phyloP scores from a whole-genome alignment of 2,329 filamentous ascomycete genomes.

The Nothophaeocryptopus gaeumannii region DNA sequence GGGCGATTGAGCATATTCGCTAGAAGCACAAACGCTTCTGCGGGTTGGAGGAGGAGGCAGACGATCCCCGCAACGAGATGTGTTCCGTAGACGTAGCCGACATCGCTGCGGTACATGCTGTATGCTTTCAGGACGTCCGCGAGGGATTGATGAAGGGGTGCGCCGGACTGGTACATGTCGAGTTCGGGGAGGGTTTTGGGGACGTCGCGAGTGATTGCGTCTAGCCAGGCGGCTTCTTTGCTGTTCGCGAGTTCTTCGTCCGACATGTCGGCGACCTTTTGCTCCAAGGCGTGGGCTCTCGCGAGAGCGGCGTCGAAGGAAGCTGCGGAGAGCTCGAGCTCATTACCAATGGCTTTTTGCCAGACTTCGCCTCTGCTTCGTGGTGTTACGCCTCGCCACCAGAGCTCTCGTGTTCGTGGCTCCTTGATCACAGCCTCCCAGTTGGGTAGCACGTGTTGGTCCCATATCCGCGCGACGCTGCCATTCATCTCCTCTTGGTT shows the following conservation, averaged over 20 bases:
- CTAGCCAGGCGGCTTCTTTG: constrained; percentile 60
- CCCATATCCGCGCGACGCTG: constrained; percentile 62
- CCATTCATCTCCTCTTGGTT: constrained; percentile 52
- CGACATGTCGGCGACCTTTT: constrained; percentile 49
- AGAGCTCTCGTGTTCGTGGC: constrained; percentile 69
- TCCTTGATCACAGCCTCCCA: constrained; percentile 71
- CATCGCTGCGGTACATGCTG: constrained; percentile 76
- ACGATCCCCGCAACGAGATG: constrained; percentile 72
- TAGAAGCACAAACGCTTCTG: constrained; percentile 66
- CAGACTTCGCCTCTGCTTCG: constrained; percentile 68
- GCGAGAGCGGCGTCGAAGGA: constrained; percentile 70
- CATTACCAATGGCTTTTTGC: constrained; percentile 70
- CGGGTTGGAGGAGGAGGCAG: constrained; percentile 65
- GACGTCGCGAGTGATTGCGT: constrained; percentile 63
- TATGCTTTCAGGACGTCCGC: constrained; percentile 75
- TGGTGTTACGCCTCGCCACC: constrained; percentile 77
- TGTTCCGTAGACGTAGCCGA: constrained; percentile 72
- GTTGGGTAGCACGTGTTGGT: constrained; percentile 70
- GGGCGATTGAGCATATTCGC: constrained; percentile 76
- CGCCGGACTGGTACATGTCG: constrained; percentile 63
- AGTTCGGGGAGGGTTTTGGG: constrained; percentile 68
- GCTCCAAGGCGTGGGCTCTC: constrained; percentile 63
- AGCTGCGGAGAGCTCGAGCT: constrained; percentile 62
- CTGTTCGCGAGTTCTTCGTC: constrained; percentile 47
- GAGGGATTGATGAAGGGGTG: constrained; percentile 65